phyloP scores from a whole-genome alignment of 108 stramenopile genomes.

The Skeletonema menzelii region DNA sequence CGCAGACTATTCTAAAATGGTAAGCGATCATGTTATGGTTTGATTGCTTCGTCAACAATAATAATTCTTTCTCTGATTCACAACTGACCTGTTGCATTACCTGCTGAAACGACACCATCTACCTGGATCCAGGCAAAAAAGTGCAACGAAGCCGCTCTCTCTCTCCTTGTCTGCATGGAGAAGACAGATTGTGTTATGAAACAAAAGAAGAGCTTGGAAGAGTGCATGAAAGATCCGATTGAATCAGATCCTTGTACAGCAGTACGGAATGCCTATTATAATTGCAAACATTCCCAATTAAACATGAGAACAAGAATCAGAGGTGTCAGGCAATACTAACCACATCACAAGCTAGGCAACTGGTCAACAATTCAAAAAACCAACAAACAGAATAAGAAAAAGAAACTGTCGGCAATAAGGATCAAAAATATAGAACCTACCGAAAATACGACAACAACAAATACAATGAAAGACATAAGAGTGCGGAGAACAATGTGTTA shows the following conservation, averaged over 20 bases:
- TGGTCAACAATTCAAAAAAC: too few species aligned
- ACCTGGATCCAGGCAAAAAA: constrained; percentile 58
- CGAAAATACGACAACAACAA: too few species aligned
- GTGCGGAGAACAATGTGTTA: too few species aligned
- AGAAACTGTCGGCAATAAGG: too few species aligned
- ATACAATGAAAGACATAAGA: too few species aligned
- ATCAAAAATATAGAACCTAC: too few species aligned
- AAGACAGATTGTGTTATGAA: constrained; percentile 64
- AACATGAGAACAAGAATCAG: constrained; percentile 88
- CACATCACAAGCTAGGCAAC: too few species aligned
- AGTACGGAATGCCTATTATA: constrained; percentile 80
- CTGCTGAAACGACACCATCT: neutral
- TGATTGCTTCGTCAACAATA: neutral
- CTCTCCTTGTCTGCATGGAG: constrained; percentile 80
- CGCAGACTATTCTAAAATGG: neutral
- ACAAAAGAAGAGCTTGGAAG: constrained; percentile 55
- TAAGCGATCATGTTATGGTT: neutral
- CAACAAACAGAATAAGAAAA: too few species aligned
- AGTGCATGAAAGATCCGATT: constrained; percentile 75
- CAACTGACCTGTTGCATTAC: neutral
- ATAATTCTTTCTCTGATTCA: neutral
- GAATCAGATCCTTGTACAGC: constrained; percentile 65
- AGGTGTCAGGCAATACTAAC: constrained; percentile 74
- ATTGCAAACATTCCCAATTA: constrained; percentile 85
- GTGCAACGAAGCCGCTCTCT: constrained; percentile 84